A percentile compares a stretch with the other conserved stretches of the same genome.
Conservation (phyloP, 495 filamentous ascomycete species). For the Aspergillus asperescens region DNA sequence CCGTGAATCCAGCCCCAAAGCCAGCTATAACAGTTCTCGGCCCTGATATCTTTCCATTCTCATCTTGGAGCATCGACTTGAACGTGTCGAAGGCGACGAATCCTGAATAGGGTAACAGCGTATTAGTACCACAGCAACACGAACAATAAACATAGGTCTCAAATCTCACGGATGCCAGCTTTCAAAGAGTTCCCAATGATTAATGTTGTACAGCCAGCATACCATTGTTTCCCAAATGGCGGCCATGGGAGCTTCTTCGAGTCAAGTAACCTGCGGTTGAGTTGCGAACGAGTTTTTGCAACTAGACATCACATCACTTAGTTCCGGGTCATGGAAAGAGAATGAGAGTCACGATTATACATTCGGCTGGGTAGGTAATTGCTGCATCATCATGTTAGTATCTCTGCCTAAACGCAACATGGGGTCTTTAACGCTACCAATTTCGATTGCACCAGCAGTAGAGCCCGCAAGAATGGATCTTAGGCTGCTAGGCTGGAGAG, state of each 20-base stretch:
- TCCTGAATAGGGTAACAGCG: slow-evolving; percentile 42
- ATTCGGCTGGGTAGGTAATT: slow-evolving; percentile 97
- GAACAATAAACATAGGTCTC: neutral
- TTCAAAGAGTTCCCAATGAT: slow-evolving; percentile 96
- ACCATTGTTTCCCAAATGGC: slow-evolving; percentile 91
- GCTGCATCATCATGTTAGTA: slow-evolving; percentile 41
- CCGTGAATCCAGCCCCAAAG: slow-evolving; percentile 90
- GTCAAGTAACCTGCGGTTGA: slow-evolving; percentile 77
- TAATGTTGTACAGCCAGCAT: slow-evolving; percentile 93
- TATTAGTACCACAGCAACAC: slow-evolving; percentile 6
- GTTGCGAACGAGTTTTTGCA: slow-evolving; percentile 91
- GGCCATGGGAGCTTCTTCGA: slow-evolving; percentile 92
- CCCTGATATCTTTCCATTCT: slow-evolving; percentile 82
- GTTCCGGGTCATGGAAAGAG: neutral
- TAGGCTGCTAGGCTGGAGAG: slow-evolving; percentile 63
- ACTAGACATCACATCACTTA: slow-evolving; percentile 43
- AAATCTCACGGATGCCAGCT: slow-evolving; percentile 76
- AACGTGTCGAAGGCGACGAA: slow-evolving; percentile 96
- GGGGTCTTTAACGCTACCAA: slow-evolving; percentile 51
- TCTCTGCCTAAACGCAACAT: neutral
- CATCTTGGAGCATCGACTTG: slow-evolving; percentile 75
- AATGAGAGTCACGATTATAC: slow-evolving; percentile 38
- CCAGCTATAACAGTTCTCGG: slow-evolving; percentile 88
- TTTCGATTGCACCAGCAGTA: slow-evolving; percentile 89
- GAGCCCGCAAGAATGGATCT: slow-evolving; percentile 86